Conservation (phyloP, 169 alveolate genomes). For the Neospora caninum region DNA sequence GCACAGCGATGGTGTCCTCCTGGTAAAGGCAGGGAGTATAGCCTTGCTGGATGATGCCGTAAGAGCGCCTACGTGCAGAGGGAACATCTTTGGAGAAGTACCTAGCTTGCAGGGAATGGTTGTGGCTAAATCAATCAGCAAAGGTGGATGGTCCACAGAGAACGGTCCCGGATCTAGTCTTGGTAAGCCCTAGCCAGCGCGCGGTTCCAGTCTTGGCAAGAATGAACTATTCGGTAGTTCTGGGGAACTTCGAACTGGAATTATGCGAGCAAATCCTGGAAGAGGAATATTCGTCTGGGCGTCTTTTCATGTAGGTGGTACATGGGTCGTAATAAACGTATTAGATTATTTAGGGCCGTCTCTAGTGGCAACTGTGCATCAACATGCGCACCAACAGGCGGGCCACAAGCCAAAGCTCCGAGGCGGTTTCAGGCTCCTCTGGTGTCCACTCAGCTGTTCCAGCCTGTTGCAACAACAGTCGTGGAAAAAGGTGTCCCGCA, state of each 20-base stretch:
- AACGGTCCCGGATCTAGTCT: neutral
- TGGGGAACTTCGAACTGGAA: slow-evolving; percentile 49
- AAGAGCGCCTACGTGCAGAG: neutral
- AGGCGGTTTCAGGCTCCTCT: neutral
- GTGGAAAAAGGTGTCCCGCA: neutral
- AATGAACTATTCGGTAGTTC: neutral
- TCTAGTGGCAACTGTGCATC: neutral
- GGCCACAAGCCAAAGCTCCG: neutral
- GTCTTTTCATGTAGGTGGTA: slow-evolving; percentile 1
- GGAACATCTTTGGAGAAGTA: neutral
- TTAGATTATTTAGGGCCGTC: too few relatives aligned
- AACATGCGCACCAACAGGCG: neutral
- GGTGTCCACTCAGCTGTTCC: neutral
- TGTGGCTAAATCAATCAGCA: slow-evolving; percentile 13
- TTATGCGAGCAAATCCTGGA: neutral
- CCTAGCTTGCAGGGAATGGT: slow-evolving; percentile 19
- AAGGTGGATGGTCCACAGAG: neutral
- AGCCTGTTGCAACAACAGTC: neutral
- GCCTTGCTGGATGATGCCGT: slow-evolving; percentile 37
- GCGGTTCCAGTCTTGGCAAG: too few relatives aligned
- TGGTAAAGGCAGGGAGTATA: neutral
- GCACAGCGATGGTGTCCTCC: slow-evolving; percentile 51
- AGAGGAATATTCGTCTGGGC: slow-evolving; percentile 34
- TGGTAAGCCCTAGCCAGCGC: neutral
- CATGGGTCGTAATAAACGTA: neutral